Evolutionary conservation across 306 rosid genomes (phyloP), one percentile per base, ranked within the genome.

Genomic region (Cicer bijugum): DNA sequence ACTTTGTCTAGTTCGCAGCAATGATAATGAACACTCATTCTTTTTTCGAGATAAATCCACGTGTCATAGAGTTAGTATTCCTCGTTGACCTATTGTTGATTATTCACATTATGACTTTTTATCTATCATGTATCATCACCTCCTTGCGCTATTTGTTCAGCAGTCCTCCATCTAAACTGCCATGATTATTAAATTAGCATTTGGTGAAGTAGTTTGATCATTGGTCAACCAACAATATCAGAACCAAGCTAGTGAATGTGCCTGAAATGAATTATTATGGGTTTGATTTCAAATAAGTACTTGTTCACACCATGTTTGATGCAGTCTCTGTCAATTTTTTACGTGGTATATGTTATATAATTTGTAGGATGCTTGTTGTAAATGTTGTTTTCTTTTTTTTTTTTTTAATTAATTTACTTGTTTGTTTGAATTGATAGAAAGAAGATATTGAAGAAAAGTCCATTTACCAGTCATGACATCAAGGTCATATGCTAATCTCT

Each of bases 401-500:
- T 9, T 33, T n/a, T 63, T 71, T 20, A 20, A 16, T 23, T 9
- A 12, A 3, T 33, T 42, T 59, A 12, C 40, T 45, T 57, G 11
- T 58, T 58, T 58, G 44, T 62, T 16, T 68, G 67, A 56, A 14
- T 48, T 77, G 50, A 15, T 67, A 79, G 80, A 35, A 38, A 67
- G 75, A 81, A 79, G 72, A 51, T 69, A 53, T 58, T 50, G 71
- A 70, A 75, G 77, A 72, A 60, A 69, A 70, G 12, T 14, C 44
- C 55, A 46, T 64, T 61, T 37, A 71, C 67, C 33, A 19, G 57
- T 45, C 66, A 90, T 91, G 97, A 65, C 84, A 0, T 91, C 93
- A 73, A 82, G 85, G 78, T 88, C 93, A 16, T 87, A 81, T 69
- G 67, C 81, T 38, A 91, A 85, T 78, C 82, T 88, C 47, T 69